Base-by-base conservation (phyloP, 2,329 filamentous ascomycete genomes). In the Emydomyces testavorans region DNA sequence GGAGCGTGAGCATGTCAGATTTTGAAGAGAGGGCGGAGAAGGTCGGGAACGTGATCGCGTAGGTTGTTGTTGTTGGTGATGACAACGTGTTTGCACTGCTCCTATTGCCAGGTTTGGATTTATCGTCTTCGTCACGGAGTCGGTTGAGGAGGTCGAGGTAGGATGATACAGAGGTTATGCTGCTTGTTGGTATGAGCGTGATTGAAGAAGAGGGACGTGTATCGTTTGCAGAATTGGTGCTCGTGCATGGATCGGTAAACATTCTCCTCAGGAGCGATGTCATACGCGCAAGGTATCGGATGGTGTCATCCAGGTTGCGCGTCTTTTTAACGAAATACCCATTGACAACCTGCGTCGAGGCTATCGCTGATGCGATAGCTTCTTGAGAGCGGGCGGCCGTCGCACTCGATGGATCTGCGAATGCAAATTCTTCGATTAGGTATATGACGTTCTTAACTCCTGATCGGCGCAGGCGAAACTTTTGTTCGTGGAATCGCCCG, bases 401-500 rank as follows among this genome's bases (percentile, higher is more conserved):
- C 15, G 56, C 53, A 20, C 71, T 65, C 29, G 70, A 69, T 34
- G 70, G 62, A 6, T 76, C 71, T 0, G 73, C 59, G 36, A 80
- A 73, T 59, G 86, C 72, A 50, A 83, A 81, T 55, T 88, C 80
- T 60, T 92, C 85, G 48, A 92, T 75, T 20, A 92, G 72, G 58
- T 90, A 92, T 31, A 86, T 74, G 11, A 89, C 81, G 56, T 88
- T 83, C 50, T 77, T 78, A n/a, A 86, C 71, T 0, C 85, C 85
- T 0, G 79, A 85, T 44, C 78, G 78, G 47, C 76, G 75, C 8
- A 90, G 72, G 1, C 85, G 80, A 60, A 88, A 90, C 60, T 92
- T 90, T 60, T 92, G 85, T 61, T 92, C 85, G 55, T 83, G 82
- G 56, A 88, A 90, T 2, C 85, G 79, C 1, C 84, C 83, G 53